phyloP scores from a whole-genome alignment of 2,329 filamentous ascomycete species.

The Penicillium sp. region DNA sequence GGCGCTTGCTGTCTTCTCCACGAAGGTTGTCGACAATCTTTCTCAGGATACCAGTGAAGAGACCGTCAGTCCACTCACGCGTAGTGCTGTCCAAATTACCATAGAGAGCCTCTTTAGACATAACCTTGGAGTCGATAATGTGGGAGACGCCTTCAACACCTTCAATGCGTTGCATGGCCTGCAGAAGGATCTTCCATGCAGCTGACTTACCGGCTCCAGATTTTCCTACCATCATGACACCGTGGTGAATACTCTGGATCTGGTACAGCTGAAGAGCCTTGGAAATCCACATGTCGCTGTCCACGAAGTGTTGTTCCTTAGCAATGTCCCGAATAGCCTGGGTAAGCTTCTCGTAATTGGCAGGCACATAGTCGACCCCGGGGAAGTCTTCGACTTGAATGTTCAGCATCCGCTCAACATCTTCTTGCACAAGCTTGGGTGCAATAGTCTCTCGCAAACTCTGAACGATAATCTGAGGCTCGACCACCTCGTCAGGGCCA shows the following conservation, averaged over 20 bases:
- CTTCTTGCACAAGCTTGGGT: constrained; percentile 88
- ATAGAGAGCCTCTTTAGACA: constrained; percentile 98
- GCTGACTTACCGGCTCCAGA: constrained; percentile 97
- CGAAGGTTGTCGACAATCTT: constrained; percentile 99
- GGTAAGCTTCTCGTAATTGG: constrained; percentile 75
- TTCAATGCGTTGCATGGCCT: constrained; percentile 87
- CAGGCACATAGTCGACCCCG: constrained; percentile 87
- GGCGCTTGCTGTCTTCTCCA: constrained; percentile 92
- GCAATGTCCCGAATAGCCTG: constrained; percentile 80
- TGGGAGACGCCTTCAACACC: constrained; percentile 91
- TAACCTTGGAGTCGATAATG: constrained; percentile 98
- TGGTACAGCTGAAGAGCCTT: constrained; percentile 97
- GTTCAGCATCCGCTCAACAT: constrained; percentile 81
- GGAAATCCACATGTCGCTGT: constrained; percentile 94
- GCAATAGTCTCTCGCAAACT: constrained; percentile 98
- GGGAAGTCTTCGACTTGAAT: constrained; percentile 89
- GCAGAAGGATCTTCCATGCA: constrained; percentile 88
- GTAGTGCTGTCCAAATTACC: constrained; percentile 95
- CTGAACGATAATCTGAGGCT: constrained; percentile 97
- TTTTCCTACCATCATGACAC: constrained; percentile 99
- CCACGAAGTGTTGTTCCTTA: constrained; percentile 78
- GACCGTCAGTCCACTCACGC: constrained; percentile 95
- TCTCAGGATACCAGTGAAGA: constrained; percentile 95
- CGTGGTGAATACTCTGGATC: constrained; percentile 95
- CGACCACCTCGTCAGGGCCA: constrained; percentile 70